Percentiles rank a stretch among this genome's conserved stretches.
Conservation (phyloP, 768 basidiomycete genomes). For the Panaeolus cyanescens region DNA sequence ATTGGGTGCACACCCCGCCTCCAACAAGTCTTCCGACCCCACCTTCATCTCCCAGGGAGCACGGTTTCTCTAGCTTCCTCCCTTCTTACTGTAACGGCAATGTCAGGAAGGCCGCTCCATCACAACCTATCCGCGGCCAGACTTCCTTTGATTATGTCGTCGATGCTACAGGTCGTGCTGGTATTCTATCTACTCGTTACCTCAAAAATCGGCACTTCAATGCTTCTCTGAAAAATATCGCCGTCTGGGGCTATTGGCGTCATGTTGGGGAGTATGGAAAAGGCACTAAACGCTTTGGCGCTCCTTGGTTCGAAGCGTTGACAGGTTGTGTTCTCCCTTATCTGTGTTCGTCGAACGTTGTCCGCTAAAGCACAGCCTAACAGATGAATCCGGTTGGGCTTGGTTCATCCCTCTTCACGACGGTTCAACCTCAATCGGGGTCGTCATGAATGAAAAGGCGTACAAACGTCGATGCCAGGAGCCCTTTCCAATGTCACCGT, state of each 20-base stretch:
- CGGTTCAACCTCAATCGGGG: conserved; percentile 60
- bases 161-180: conserved; percentile 75
- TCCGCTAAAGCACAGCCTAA: background rate
- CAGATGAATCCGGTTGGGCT: conserved; percentile 72
- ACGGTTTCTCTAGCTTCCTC: conserved; percentile 26
- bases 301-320: conserved; percentile 73
- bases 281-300: conserved; percentile 51
- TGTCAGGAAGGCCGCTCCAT: conserved; percentile 6
- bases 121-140: conserved; percentile 37
- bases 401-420: conserved; percentile 75
- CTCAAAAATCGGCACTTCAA: conserved; percentile 72
- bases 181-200: conserved; percentile 69
- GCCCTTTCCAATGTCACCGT: conserved; percentile 27
- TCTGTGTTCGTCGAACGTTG: background rate
- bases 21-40: conserved; percentile 37
- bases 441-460: conserved; percentile 59
- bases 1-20: conserved; percentile 51
- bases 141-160: conserved; percentile 69
- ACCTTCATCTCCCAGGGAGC: conserved; percentile 38
- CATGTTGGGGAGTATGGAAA: conserved; percentile 51
- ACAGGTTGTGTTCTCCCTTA: conserved; percentile 45
- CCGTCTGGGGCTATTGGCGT: conserved; percentile 79
- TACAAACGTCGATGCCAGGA: conserved; percentile 42
- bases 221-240: conserved; percentile 69
- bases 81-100: conserved; percentile 13